Evolutionary conservation across 2,329 filamentous ascomycete genomes (phyloP), one percentile per base, ranked within the genome.

Genomic region (Dactylella cylindrospora): DNA sequence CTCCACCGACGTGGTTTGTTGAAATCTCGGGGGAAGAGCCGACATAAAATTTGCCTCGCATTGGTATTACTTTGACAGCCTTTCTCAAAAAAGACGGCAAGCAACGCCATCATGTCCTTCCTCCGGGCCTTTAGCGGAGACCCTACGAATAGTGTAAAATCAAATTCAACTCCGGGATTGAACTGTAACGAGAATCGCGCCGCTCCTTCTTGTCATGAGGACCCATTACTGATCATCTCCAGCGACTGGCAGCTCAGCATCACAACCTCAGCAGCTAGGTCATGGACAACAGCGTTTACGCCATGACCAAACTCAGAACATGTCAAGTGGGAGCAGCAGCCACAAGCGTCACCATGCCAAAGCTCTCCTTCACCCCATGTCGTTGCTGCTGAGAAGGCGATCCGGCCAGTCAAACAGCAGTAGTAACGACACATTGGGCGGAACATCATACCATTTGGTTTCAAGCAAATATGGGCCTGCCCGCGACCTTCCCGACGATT

Each of bases 361-460:
- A 45, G 57, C 57, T 9, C 68, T 74, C 3, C 67, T 74, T 9
- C 74, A 74, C 47, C 73, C 73, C 5, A 74, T 74, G 73, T 80
- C 81, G 1, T 70, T 84, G 17, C 73, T 84, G 44, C 74, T 79
- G 74, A 76, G 81, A 59, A 76, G 81, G 47, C 81, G 79, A 66
- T 77, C 77, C 9, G 78, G 74, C 12, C 79, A 82, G 52, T 75
- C 74, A 44, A 71, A 73, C 0, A 20, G 64, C 25, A 31, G 26
- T 10, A 39, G 10, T 22, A 50, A 13, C 23, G 57, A 62, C 23
- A 29, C 49, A 13, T 43, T 36, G 4, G 32, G 25, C 20, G 49
- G 55, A 28, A 38, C 15, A n/a, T n/a, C n/a, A n/a, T n/a, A n/a
- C n/a, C n/a, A n/a, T n/a, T n/a, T n/a, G 64, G 7, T 64, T 36